Evolutionary conservation across 2,329 filamentous ascomycete genomes (phyloP).

Genomic region (Grosmannia penicillata): DNA sequence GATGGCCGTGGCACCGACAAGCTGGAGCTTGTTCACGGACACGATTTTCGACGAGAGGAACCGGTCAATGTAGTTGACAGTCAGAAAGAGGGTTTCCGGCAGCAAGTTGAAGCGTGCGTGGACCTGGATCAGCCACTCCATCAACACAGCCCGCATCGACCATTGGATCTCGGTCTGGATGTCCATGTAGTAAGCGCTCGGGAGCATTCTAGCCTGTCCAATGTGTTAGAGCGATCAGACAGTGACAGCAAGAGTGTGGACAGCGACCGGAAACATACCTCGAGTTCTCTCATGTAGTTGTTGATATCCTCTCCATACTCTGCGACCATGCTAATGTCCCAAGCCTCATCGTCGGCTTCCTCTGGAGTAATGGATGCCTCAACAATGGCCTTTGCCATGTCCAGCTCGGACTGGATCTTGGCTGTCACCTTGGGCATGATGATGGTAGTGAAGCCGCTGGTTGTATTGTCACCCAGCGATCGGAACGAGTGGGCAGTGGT

Average conservation of each 20-base stretch:
- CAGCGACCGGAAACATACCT: no score
- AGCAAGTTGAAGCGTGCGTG: conserved; percentile 82
- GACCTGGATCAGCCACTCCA: conserved; percentile 97
- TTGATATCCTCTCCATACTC: conserved; percentile 97
- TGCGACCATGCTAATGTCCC: conserved; percentile 94
- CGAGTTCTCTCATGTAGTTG: conserved; percentile 73
- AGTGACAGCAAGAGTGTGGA: no score
- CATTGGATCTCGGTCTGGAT: conserved; percentile 94
- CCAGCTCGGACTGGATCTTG: conserved; percentile 59
- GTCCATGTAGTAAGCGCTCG: conserved; percentile 92
- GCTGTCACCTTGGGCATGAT: conserved; percentile 59
- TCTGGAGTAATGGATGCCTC: conserved; percentile 50
- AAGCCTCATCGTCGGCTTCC: conserved; percentile 75
- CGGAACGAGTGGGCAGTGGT: conserved; percentile 62
- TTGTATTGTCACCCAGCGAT: conserved; percentile 53
- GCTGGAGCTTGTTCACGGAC: conserved; percentile 84
- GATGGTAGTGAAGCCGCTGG: conserved; percentile 37
- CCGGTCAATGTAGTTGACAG: conserved; percentile 92
- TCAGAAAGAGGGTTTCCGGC: conserved; percentile 87
- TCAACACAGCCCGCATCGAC: conserved; percentile 94
- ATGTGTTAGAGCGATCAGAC: conserved; percentile 12
- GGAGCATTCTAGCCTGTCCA: conserved; percentile 34
- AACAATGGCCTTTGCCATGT: conserved; percentile 48
- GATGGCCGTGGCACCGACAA: conserved; percentile 90
- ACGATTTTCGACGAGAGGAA: conserved; percentile 93